Evolutionary conservation across 768 basidiomycete species (phyloP).

Genomic region (Lactarius psammicola): DNA sequence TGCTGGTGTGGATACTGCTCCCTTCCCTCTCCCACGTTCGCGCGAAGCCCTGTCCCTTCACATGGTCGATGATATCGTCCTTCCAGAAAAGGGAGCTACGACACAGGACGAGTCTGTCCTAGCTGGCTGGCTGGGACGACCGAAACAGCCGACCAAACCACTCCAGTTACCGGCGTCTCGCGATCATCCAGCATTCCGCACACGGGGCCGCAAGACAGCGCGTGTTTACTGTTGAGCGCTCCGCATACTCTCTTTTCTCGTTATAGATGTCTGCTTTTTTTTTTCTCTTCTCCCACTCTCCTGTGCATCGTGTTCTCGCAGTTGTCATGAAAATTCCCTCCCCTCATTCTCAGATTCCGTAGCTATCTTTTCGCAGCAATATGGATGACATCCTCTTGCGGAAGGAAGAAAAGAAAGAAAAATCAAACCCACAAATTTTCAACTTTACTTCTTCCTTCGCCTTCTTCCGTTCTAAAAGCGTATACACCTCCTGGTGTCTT

Average conservation of each 20-base stretch:
- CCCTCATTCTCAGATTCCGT: conserved; percentile 12
- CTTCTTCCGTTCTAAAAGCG: conserved; percentile 20
- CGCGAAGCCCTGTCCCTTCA: conserved; percentile 24
- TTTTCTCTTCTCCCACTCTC: conserved; percentile 16
- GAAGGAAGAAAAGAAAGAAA: conserved; percentile 24
- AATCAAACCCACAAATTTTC: conserved; percentile 8
- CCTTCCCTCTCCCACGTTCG: conserved; percentile 16
- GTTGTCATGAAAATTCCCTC: conserved; percentile 15
- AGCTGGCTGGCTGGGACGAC: conserved; percentile 20
- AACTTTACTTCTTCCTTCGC: not conserved
- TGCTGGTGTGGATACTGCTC: conserved; percentile 17
- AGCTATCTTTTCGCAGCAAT: conserved; percentile 5
- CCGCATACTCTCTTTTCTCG: conserved; percentile 10
- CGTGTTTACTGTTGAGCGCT: conserved; percentile 37
- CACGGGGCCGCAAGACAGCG: conserved; percentile 46
- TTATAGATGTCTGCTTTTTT: conserved; percentile 22
- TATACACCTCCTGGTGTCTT: conserved; percentile 12
- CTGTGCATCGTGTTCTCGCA: conserved; percentile 12
- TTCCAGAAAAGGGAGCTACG: conserved; percentile 20
- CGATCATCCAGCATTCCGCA: conserved; percentile 40
- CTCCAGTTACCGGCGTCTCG: conserved; percentile 16
- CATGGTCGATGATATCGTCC: conserved; percentile 28
- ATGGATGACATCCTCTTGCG: conserved; percentile 16
- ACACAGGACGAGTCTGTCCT: not conserved
- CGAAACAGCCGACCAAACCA: conserved; percentile 7